Percentiles rank a stretch among this genome's conserved stretches.
phyloP scores from a whole-genome alignment of 768 basidiomycete species.

The Boletus huronensis region DNA sequence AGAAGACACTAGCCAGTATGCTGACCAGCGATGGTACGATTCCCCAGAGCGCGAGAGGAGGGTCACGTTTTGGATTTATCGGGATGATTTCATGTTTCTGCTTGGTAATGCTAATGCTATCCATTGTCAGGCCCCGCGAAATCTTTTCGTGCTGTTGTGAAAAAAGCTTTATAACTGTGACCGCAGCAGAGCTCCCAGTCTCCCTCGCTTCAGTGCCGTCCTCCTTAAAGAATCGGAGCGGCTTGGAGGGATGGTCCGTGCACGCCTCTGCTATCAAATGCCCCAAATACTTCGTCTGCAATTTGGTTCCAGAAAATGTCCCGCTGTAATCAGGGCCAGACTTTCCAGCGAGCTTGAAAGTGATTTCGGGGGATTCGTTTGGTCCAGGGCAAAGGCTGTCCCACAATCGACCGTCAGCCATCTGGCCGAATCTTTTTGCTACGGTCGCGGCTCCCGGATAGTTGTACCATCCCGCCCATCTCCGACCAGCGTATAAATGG shows the following conservation, averaged over 20 bases:
- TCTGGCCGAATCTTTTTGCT: slow-evolving; percentile 32
- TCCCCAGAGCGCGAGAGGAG: slow-evolving; percentile 13
- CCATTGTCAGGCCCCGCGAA: not conserved
- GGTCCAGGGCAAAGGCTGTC: slow-evolving; percentile 33
- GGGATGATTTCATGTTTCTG: slow-evolving; percentile 2
- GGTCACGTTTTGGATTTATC: slow-evolving; percentile 6
- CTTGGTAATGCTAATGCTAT: not conserved
- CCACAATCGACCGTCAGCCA: slow-evolving; percentile 28
- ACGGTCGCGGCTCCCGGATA: slow-evolving; percentile 32
- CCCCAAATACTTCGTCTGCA: slow-evolving; percentile 52
- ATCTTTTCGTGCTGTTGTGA: not conserved
- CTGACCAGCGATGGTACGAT: slow-evolving; percentile 25
- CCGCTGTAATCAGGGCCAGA: slow-evolving; percentile 67
- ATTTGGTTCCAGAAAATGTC: slow-evolving; percentile 60
- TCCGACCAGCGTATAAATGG: slow-evolving; percentile 29
- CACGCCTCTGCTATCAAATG: slow-evolving; percentile 39
- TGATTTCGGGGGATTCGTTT: slow-evolving; percentile 23
- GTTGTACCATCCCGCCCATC: slow-evolving; percentile 37
- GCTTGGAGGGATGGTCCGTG: not conserved
- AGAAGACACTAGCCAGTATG: slow-evolving; percentile 18
- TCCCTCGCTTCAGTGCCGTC: slow-evolving; percentile 5
- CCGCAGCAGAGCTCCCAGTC: slow-evolving; percentile 12
- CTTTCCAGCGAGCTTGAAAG: slow-evolving; percentile 28
- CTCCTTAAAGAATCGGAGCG: slow-evolving; percentile 1
- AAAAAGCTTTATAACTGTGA: slow-evolving; percentile 18